Conservation (phyloP, 2,329 filamentous ascomycete genomes). For the Tolypocladium tundrense region DNA sequence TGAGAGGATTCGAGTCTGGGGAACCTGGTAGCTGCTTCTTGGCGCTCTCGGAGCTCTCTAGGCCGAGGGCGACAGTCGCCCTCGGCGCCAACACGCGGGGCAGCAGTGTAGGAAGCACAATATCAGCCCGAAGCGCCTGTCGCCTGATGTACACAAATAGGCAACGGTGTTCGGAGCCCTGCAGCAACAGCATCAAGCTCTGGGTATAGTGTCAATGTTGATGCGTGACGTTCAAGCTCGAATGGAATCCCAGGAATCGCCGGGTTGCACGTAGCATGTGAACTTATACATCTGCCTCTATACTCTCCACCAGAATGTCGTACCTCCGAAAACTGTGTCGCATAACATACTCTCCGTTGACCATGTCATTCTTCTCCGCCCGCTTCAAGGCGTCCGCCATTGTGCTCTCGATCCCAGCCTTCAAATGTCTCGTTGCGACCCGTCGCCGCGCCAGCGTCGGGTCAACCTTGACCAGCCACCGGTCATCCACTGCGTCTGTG, state of each 20-base stretch:
- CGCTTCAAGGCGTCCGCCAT: conserved; percentile 57
- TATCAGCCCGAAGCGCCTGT: not conserved
- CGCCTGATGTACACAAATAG: not conserved
- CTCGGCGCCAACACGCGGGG: not conserved
- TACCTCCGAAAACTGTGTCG: conserved; percentile 13
- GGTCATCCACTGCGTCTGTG: conserved; percentile 24
- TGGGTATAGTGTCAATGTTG: no score
- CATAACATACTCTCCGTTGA: conserved; percentile 71
- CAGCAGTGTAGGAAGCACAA: no score
- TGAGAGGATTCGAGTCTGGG: not conserved
- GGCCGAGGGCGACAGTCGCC: not conserved
- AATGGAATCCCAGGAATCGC: no score
- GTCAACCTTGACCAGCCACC: conserved; percentile 29
- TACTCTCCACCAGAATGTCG: conserved; percentile 15
- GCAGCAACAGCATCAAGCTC: no score
- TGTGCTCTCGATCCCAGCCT: conserved; percentile 33
- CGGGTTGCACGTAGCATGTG: no score
- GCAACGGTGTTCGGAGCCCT: no score
- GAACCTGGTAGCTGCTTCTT: no score
- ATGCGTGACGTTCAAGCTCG: no score
- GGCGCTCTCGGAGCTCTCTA: not conserved
- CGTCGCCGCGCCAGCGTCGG: conserved; percentile 21
- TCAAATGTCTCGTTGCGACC: conserved; percentile 26
- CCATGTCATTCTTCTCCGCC: conserved; percentile 69
- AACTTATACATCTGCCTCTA: conserved; percentile 8